Conservation (phyloP, 148 eudicot genomes). For the Salicornia ramosissima region DNA sequence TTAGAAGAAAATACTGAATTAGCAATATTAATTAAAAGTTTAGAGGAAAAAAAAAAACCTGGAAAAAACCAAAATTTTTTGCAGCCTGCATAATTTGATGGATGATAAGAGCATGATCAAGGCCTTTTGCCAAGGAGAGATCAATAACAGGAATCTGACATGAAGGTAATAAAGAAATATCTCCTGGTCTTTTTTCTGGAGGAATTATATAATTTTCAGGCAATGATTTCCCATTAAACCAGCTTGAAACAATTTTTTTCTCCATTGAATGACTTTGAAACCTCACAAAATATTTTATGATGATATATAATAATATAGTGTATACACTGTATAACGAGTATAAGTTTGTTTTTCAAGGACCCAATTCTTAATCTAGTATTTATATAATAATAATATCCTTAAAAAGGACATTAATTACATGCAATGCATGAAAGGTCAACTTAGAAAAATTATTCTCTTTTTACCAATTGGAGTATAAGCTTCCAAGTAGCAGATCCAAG, state of each 20-base stretch:
- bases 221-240: constrained; percentile 44
- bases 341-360: neutral
- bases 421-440: constrained; percentile 16
- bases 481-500: too few species aligned
- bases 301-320: neutral
- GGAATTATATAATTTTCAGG: constrained; percentile 47
- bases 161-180: constrained; percentile 18
- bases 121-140: constrained; percentile 21
- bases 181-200: constrained; percentile 45
- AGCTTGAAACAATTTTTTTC: constrained; percentile 31
- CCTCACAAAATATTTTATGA: neutral
- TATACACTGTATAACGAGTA: neutral
- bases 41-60: constrained; percentile 35
- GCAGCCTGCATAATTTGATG: constrained; percentile 40
- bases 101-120: constrained; percentile 11
- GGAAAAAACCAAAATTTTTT: constrained; percentile 49
- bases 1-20: too few species aligned
- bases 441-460: constrained; percentile 13
- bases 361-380: neutral
- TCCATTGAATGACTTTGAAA: constrained; percentile 14
- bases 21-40: too few species aligned
- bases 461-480: neutral
- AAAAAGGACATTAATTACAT: neutral
- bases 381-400: neutral
- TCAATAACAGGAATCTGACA: constrained; percentile 44